Conservation (phyloP, 2,329 filamentous ascomycete species). For the Dactylellina parvicollis region DNA sequence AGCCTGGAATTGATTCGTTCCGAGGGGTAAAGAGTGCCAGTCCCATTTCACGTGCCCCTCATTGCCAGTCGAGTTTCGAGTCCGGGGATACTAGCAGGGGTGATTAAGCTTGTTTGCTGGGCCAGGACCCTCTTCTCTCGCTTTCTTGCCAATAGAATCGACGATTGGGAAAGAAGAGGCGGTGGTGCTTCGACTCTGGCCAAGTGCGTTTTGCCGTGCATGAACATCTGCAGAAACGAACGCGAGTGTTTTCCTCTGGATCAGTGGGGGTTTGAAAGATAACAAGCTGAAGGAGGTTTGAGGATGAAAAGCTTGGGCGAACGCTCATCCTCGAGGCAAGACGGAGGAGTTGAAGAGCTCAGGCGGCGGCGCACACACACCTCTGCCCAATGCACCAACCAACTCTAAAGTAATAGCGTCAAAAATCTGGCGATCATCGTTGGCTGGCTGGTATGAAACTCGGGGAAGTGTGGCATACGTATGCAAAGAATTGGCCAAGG, state of each 20-base stretch:
- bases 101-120: slow-evolving; percentile 47
- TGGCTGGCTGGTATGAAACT: slow-evolving; percentile 20
- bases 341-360: slow-evolving; percentile 54
- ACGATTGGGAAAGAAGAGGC: slow-evolving; percentile 45
- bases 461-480: slow-evolving; percentile 36
- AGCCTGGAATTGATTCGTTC: slow-evolving; percentile 50
- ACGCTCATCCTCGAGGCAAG: slow-evolving; percentile 13
- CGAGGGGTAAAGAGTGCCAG: slow-evolving; percentile 36
- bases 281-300: slow-evolving; percentile 33
- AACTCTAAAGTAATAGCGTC: slow-evolving; percentile 30
- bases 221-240: slow-evolving; percentile 44
- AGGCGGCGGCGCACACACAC: slow-evolving; percentile 33
- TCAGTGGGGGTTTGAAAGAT: slow-evolving; percentile 44
- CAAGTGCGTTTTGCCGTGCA: slow-evolving; percentile 27
- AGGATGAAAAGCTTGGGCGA: slow-evolving; percentile 9
- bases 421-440: slow-evolving; percentile 31
- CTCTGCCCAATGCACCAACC: slow-evolving; percentile 39
- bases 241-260: slow-evolving; percentile 9
- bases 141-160: slow-evolving; percentile 15
- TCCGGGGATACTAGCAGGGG: slow-evolving; percentile 42
- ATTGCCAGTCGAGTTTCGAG: slow-evolving; percentile 42
- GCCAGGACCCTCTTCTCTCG: slow-evolving; percentile 1
- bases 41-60: slow-evolving; percentile 54
- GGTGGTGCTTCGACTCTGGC: slow-evolving; percentile 11
- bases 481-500: slow-evolving; percentile 29